Conservation (phyloP, 805 yeast species). For the Schwanniomyces polymorphus region DNA sequence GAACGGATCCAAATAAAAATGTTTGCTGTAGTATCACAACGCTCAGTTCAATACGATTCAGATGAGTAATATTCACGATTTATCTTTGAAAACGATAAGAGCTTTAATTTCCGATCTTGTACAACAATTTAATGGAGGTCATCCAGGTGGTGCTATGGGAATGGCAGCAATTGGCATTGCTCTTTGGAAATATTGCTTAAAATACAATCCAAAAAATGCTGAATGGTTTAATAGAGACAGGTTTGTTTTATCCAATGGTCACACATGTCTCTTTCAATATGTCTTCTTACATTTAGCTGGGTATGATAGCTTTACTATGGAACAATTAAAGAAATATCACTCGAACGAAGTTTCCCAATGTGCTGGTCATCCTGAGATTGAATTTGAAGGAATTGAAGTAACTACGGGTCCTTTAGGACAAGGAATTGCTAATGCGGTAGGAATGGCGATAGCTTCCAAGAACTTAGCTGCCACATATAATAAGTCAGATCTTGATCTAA, state of each 20-base stretch:
- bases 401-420: conserved; percentile 99
- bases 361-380: conserved; percentile 97
- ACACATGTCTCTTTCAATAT: conserved; percentile 89
- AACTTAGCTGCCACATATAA: conserved; percentile 91
- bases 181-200: conserved; percentile 47
- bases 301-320: conserved; percentile 66
- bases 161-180: conserved; percentile 41
- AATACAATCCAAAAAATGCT: conserved; percentile 87
- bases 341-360: conserved; percentile 80
- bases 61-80: conserved; percentile 9
- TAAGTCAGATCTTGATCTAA: conserved; percentile 74
- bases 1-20: too few species aligned
- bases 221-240: conserved; percentile 94
- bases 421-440: conserved; percentile 95
- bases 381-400: conserved; percentile 90
- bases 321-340: conserved; percentile 87
- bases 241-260: conserved; percentile 94
- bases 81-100: conserved; percentile 27
- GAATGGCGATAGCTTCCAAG: conserved; percentile 91
- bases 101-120: conserved; percentile 26
- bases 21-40: too few species aligned
- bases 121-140: conserved; percentile 33
- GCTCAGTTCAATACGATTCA: too few species aligned
- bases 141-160: conserved; percentile 42
- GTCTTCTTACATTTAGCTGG: conserved; percentile 84